Conservation (phyloP, 2,329 filamentous ascomycete species). For the Passalora sequoiae region DNA sequence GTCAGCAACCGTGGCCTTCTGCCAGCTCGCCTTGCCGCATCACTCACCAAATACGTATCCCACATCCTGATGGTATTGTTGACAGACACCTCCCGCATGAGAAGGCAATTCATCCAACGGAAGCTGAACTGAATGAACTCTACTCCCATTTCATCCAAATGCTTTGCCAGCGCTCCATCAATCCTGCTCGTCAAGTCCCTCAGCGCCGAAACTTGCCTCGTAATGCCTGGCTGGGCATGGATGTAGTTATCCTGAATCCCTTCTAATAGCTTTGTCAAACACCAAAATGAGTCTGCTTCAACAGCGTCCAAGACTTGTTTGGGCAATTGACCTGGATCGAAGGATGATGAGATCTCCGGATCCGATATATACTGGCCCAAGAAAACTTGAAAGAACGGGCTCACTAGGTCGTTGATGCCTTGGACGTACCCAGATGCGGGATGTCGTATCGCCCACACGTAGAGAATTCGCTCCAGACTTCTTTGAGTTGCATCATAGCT, state of each 20-base stretch:
- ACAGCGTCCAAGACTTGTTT: constrained; percentile 89
- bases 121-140: constrained; percentile 99
- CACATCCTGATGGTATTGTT: constrained; percentile 98
- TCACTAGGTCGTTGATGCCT: constrained; percentile 96
- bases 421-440: constrained; percentile 97
- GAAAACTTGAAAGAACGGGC: constrained; percentile 97
- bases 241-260: constrained; percentile 99
- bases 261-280: constrained; percentile 92
- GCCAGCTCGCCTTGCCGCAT: no score
- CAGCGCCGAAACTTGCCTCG: constrained; percentile 82
- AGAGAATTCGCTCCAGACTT: constrained; percentile 88
- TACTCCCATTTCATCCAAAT: constrained; percentile 83
- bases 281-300: constrained; percentile 98
- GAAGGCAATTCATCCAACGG: constrained; percentile 97
- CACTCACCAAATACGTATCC: constrained; percentile 91
- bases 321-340: constrained; percentile 94
- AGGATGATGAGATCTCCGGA: constrained; percentile 81
- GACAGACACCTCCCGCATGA: constrained; percentile 96
- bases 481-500: constrained; percentile 93
- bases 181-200: constrained; percentile 88
- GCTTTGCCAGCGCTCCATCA: constrained; percentile 75
- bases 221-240: constrained; percentile 92
- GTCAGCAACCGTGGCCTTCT: no score
- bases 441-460: constrained; percentile 96
- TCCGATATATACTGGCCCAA: constrained; percentile 93